phyloP scores from a whole-genome alignment of 192 early-diverging fungal species.

The Backusella liffmaniae region DNA sequence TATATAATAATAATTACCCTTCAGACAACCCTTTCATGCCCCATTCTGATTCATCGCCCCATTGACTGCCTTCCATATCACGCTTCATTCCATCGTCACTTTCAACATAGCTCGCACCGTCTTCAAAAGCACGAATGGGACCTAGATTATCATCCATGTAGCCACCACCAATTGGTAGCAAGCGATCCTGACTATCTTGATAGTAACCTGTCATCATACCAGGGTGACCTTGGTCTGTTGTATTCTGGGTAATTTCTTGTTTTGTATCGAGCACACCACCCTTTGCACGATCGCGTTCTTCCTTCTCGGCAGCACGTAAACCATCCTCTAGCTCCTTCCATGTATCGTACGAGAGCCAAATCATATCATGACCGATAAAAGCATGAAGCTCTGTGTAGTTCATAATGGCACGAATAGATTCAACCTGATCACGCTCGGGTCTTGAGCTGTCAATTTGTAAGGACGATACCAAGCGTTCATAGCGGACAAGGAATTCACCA shows the following conservation, averaged over 20 bases:
- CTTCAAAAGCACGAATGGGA: constrained; percentile 23
- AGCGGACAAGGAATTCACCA: constrained; percentile 74
- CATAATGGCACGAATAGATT: constrained; percentile 39
- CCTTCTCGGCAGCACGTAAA: constrained; percentile 63
- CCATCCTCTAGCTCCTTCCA: constrained; percentile 68
- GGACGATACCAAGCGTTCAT: constrained; percentile 34
- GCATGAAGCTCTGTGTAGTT: constrained; percentile 53
- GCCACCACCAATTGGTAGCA: constrained; percentile 8
- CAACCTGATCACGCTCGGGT: constrained; percentile 37
- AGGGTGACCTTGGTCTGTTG: not conserved
- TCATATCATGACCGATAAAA: constrained; percentile 52
- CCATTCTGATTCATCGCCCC: constrained; percentile 48
- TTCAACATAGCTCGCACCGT: constrained; percentile 35
- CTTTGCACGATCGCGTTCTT: constrained; percentile 49
- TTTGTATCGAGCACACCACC: constrained; percentile 1
- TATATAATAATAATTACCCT: constrained; percentile 32
- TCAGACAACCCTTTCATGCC: constrained; percentile 40
- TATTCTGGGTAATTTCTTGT: not conserved
- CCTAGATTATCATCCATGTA: not conserved
- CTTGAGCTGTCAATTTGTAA: constrained; percentile 34
- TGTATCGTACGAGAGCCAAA: constrained; percentile 62
- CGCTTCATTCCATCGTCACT: constrained; percentile 43
- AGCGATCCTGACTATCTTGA: constrained; percentile 16
- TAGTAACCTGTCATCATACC: constrained; percentile 3
- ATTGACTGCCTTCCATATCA: constrained; percentile 41